Evolutionary conservation across 176 grass and related monocot genomes (phyloP).

Genomic region (Pontederia paniculata): DNA sequence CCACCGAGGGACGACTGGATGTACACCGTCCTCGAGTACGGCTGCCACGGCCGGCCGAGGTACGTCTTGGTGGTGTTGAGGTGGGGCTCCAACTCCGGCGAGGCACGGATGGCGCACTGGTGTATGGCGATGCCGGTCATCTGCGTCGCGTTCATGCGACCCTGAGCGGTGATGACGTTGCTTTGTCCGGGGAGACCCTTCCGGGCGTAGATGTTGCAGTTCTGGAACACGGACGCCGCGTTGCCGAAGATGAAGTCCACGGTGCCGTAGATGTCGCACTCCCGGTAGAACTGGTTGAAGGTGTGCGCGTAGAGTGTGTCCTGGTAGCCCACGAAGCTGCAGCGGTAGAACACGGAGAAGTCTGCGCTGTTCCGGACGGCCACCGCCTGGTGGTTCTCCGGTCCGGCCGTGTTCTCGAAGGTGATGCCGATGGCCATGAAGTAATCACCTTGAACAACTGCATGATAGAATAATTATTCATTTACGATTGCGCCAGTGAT

Average conservation of each 20-base stretch:
- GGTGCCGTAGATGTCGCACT: conserved; percentile 44
- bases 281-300: conserved; percentile 49
- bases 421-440: conserved; percentile 35
- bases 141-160: conserved; percentile 34
- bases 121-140: conserved; percentile 40
- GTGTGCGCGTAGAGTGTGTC: conserved; percentile 56
- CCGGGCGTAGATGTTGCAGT: conserved; percentile 29
- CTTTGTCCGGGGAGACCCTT: conserved; percentile 20
- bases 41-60: conserved; percentile 47
- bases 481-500: no score
- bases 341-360: conserved; percentile 22
- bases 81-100: conserved; percentile 11
- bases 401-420: conserved; percentile 22
- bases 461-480: neutral
- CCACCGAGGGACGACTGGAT: conserved; percentile 42
- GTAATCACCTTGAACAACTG: conserved; percentile 28
- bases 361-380: conserved; percentile 17
- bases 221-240: conserved; percentile 50
- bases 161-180: conserved; percentile 41
- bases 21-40: conserved; percentile 47
- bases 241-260: conserved; percentile 56
- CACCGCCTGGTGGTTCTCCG: conserved; percentile 27
- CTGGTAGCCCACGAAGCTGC: conserved; percentile 44
- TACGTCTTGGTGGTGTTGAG: conserved; percentile 20
- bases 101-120: conserved; percentile 28